Percentiles rank a stretch among this genome's conserved stretches.
phyloP scores from a whole-genome alignment of 2,329 filamentous ascomycete genomes.

The Aspergillus brasiliensis region DNA sequence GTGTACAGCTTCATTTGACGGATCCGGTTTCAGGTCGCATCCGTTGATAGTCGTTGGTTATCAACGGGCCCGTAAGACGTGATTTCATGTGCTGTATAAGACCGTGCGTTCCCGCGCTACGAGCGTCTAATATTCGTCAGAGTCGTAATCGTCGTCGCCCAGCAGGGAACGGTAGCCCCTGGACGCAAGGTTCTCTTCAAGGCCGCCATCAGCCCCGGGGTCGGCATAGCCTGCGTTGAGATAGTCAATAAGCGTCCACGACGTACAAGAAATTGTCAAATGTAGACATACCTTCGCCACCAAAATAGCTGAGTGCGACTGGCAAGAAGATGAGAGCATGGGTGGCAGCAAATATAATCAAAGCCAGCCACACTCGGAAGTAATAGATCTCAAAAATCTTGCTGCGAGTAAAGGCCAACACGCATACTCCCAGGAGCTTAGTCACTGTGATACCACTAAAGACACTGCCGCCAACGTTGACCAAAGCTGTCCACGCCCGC shows the following conservation, averaged over 20 bases:
- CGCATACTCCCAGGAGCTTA: slow-evolving; percentile 87
- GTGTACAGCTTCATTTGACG: not conserved
- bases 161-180: slow-evolving; percentile 76
- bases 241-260: too few relatives aligned
- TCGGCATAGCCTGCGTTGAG: slow-evolving; percentile 70
- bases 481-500: slow-evolving; percentile 86
- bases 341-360: slow-evolving; percentile 84
- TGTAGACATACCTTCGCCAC: slow-evolving; percentile 67
- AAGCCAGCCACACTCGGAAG: slow-evolving; percentile 91
- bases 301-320: slow-evolving; percentile 80
- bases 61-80: not conserved
- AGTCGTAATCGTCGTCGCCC: slow-evolving; percentile 74
- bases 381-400: slow-evolving; percentile 99
- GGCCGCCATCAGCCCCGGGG: slow-evolving; percentile 79
- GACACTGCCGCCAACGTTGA: slow-evolving; percentile 92
- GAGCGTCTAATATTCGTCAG: slow-evolving; percentile 59
- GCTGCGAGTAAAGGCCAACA: slow-evolving; percentile 89
- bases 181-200: slow-evolving; percentile 84
- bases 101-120: slow-evolving; percentile 2
- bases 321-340: slow-evolving; percentile 92
- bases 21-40: not conserved
- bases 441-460: slow-evolving; percentile 96
- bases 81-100: not conserved
- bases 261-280: too few relatives aligned
- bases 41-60: not conserved